These are phyloP conservation scores for Pseudogymnoascus sp. DNA, from an alignment of 2,329 filamentous ascomycete species.

Conservation along the genomic window DNA sequence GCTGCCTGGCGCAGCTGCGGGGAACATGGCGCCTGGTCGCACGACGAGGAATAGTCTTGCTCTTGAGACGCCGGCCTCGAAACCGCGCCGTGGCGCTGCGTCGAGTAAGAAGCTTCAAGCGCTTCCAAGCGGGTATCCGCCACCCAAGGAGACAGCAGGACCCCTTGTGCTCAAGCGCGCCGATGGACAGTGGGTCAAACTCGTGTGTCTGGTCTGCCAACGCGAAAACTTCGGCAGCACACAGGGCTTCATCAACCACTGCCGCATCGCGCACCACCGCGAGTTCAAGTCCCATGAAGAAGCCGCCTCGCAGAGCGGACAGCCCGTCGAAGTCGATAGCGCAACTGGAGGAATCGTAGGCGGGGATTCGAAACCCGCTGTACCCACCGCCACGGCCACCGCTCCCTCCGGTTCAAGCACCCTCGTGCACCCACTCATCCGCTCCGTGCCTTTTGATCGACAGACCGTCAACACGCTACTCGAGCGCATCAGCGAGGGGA, in stretches of 20 bases:
- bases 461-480: slow-evolving; percentile 43
- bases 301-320: slow-evolving; percentile 79
- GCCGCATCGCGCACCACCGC: slow-evolving; percentile 85
- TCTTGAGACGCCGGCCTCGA: slow-evolving; percentile 38
- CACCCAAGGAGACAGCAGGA: slow-evolving; percentile 71
- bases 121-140: slow-evolving; percentile 60
- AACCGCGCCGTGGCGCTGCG: slow-evolving; percentile 47
- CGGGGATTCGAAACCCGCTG: slow-evolving; percentile 32
- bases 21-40: slow-evolving; percentile 49
- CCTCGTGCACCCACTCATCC: slow-evolving; percentile 54
- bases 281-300: slow-evolving; percentile 96
- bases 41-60: slow-evolving; percentile 68
- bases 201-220: slow-evolving; percentile 82
- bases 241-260: slow-evolving; percentile 99
- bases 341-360: slow-evolving; percentile 34
- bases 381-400: slow-evolving; percentile 15
- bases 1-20: slow-evolving; percentile 19
- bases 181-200: slow-evolving; percentile 78
- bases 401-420: slow-evolving; percentile 32
- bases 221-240: slow-evolving; percentile 91
- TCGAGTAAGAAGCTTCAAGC: slow-evolving; percentile 58
- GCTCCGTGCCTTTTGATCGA: slow-evolving; percentile 45
- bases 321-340: slow-evolving; percentile 66
- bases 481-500: slow-evolving; percentile 45
- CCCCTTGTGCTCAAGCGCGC: slow-evolving; percentile 79